Conservation (phyloP, 495 filamentous ascomycete species). For the Hypomontagnella submonticulosa region DNA sequence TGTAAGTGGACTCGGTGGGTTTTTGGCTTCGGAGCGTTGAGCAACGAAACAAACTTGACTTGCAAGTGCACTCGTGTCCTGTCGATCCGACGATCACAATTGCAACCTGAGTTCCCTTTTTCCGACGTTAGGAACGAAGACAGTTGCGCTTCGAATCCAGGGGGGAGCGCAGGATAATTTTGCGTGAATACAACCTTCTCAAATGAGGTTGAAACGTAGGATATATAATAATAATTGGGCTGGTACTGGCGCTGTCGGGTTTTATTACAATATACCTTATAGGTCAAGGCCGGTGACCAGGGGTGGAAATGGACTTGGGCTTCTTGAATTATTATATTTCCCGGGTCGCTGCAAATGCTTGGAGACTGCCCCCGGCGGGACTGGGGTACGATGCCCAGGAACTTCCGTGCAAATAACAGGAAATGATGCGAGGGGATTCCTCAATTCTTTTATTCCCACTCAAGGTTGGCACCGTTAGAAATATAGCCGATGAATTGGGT, state of each 20-base stretch:
- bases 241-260: conserved; percentile 19
- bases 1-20: conserved; percentile 37
- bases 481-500: conserved; percentile 40
- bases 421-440: conserved; percentile 32
- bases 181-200: conserved; percentile 23
- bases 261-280: conserved; percentile 5
- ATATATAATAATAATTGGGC: conserved; percentile 5
- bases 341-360: conserved; percentile 29
- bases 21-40: conserved; percentile 29
- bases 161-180: conserved; percentile 27
- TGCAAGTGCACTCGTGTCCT: conserved; percentile 28
- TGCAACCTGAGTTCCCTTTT: conserved; percentile 32
- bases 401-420: conserved; percentile 33
- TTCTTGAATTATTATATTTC: conserved; percentile 40
- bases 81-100: conserved; percentile 50
- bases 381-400: conserved; percentile 18
- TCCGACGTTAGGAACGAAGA: conserved; percentile 8
- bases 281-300: conserved; percentile 20
- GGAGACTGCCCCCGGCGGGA: conserved; percentile 10
- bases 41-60: conserved; percentile 26
- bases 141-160: neutral
- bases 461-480: conserved; percentile 30
- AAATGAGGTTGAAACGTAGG: conserved; percentile 21
- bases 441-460: too few species aligned
- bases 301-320: neutral